Evolutionary conservation across 2,329 filamentous ascomycete species (phyloP), one percentile per base, ranked within the genome.

Genomic region (Curvularia eragrostidis): DNA sequence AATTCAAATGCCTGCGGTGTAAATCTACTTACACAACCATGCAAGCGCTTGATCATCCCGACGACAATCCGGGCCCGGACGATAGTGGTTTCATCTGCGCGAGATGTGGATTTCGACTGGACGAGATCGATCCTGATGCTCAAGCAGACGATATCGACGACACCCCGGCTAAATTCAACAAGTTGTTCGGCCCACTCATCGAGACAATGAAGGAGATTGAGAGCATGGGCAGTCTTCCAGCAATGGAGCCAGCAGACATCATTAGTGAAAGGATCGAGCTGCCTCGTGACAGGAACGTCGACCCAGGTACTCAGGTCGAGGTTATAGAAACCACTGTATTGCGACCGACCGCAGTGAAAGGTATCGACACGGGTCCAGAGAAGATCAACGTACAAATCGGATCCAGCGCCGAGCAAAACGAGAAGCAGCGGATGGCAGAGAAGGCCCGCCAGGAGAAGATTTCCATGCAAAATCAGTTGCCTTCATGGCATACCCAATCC

Each of bases 11-110:
- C 78, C 81, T 84, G 30, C 85, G 87, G 55, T 99, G 95, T 80
- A 87, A 89, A 65, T 85, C 90, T 1, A 90, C 96, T 74, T 99
- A 91, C 85, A 96, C 93, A 2, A 86, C 90, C 63, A 87, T 98
- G 77, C 93, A 98, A 66, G 93, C 96, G 1, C 80, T 98, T 51
- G 92, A 96, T 77, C 88, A 85, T 58, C 83, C 88, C 39, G 87
- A 90, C 49, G 82, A 83, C 1, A 77, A 74, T 58, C 58, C 77
- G 62, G 54, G 79, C 82, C 46, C 91, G 21, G 62, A 65, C 4
- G 58, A 64, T 19, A 76, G 72, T 48, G 77, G 93, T 0, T 98
- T 98, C 74, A 79, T 90, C 46, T 99, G 95, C 77, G 89, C 93
- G 71, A 87, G 88, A 49, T 99, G 95, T 78, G 82, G 84, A 19